Conservation (phyloP, 345 rosid species). For the Eucalyptus leucophloia region DNA sequence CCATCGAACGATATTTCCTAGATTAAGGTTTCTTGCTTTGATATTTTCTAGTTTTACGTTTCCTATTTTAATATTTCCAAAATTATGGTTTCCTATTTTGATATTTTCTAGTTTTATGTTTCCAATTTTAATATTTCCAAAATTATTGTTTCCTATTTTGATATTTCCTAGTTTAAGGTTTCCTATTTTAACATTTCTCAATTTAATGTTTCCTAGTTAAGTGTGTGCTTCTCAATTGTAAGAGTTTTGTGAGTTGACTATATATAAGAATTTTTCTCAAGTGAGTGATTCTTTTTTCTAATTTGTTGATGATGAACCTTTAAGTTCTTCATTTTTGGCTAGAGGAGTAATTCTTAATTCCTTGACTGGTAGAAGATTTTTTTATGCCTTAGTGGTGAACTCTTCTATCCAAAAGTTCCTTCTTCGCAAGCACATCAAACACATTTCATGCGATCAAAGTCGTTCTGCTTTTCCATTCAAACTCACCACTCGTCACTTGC, state of each 20-base stretch:
- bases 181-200: neutral
- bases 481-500: neutral
- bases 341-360: neutral
- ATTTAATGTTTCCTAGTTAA: neutral
- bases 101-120: no score
- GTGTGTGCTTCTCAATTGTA: neutral
- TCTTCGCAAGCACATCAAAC: neutral
- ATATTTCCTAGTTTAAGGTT: neutral
- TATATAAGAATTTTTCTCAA: neutral
- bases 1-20: no score
- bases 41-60: neutral
- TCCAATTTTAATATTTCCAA: neutral
- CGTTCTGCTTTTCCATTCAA: neutral
- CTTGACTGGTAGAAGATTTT: neutral
- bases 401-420: neutral
- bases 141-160: no score
- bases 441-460: neutral
- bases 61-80: no score
- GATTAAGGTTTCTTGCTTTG: no score
- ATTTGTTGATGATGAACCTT: neutral
- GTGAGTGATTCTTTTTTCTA: neutral
- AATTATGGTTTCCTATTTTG: neutral
- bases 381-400: neutral
- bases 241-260: neutral
- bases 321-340: no score